A percentile compares a stretch with the other conserved stretches of the same genome.
Conservation (phyloP, 1,284 basidiomycete species). For the Papiliotrema laurentii region DNA sequence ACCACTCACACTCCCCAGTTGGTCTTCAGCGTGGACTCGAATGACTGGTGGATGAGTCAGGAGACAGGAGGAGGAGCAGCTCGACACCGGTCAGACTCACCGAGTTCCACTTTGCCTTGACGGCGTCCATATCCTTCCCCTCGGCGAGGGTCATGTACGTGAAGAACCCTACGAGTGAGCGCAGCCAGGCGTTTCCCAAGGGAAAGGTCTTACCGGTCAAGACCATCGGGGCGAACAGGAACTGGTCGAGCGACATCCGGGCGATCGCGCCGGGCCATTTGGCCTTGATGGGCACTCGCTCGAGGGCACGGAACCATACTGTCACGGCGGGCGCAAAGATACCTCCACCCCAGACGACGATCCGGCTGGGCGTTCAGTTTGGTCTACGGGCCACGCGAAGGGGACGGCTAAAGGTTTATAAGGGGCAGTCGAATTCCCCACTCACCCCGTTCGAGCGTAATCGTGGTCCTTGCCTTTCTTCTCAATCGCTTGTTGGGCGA, state of each 20-base stretch:
- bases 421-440: not conserved
- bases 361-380: slow-evolving; percentile 31
- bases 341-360: slow-evolving; percentile 47
- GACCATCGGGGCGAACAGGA: slow-evolving; percentile 48
- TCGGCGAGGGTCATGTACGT: slow-evolving; percentile 49
- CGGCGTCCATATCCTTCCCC: slow-evolving; percentile 46
- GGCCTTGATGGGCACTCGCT: slow-evolving; percentile 35
- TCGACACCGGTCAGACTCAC: slow-evolving; percentile 25
- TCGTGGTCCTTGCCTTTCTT: slow-evolving; percentile 49
- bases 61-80: too few species aligned
- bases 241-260: slow-evolving; percentile 49
- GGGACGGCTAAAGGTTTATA: not conserved
- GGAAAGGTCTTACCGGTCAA: slow-evolving; percentile 29
- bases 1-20: slow-evolving; percentile 44
- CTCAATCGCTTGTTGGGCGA: slow-evolving; percentile 53
- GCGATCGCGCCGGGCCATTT: slow-evolving; percentile 35
- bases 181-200: not conserved
- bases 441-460: slow-evolving; percentile 47
- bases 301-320: slow-evolving; percentile 43
- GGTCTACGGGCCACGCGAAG: not conserved
- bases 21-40: slow-evolving; percentile 40
- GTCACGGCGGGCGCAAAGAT: slow-evolving; percentile 48
- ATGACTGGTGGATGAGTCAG: slow-evolving; percentile 17
- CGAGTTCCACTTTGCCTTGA: slow-evolving; percentile 42
- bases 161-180: slow-evolving; percentile 47